Conservation (phyloP, 2,329 filamentous ascomycete genomes). For the Cryphonectria radicalis region DNA sequence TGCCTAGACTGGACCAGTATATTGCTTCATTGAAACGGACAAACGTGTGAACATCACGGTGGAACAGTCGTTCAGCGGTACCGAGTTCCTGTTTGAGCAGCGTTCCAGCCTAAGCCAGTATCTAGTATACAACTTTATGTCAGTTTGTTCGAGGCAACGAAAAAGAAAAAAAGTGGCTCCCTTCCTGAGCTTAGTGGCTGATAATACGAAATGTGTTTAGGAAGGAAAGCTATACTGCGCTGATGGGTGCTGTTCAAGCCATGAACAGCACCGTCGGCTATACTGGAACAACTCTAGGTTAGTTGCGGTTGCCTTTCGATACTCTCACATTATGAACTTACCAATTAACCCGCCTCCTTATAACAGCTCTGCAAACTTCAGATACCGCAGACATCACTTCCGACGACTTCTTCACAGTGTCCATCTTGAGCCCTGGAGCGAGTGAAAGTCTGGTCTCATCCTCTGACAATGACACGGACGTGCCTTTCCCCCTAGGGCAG, state of each 20-base stretch:
- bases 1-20: conserved; percentile 20
- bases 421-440: conserved; percentile 15
- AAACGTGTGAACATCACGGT: conserved; percentile 19
- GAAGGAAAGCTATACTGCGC: conserved; percentile 12
- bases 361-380: conserved; percentile 5
- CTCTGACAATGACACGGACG: background rate
- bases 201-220: background rate
- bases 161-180: too few species aligned
- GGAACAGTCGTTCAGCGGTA: conserved; percentile 24
- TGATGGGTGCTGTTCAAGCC: conserved; percentile 14
- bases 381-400: conserved; percentile 13
- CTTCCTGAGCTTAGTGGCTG: background rate
- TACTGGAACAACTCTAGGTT: conserved; percentile 22
- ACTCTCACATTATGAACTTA: background rate
- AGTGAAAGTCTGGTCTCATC: conserved; percentile 17
- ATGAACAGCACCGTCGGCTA: conserved; percentile 19
- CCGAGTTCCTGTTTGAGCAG: conserved; percentile 24
- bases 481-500: conserved; percentile 13
- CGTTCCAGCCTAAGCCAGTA: conserved; percentile 25
- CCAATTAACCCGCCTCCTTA: background rate
- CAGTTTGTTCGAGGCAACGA: background rate
- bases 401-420: conserved; percentile 21
- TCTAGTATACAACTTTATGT: conserved; percentile 24
- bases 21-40: conserved; percentile 19
- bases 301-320: background rate